These are phyloP conservation scores for Calycina herbarum DNA, from an alignment of 2,329 filamentous ascomycete genomes.

Conservation along the genomic window DNA sequence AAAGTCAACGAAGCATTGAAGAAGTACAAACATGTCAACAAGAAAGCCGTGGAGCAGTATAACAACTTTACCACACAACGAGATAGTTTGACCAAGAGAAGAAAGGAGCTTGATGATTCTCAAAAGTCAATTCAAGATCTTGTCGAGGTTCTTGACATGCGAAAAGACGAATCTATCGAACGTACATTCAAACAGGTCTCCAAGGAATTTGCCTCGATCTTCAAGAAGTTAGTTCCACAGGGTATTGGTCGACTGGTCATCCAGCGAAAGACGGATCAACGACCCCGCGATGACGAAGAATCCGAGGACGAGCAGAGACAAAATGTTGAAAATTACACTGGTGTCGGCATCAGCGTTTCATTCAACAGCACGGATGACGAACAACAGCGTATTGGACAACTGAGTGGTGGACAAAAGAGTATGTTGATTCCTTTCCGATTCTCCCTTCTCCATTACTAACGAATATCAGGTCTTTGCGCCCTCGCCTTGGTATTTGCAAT, in stretches of 20 bases:
- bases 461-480: constrained; percentile 74
- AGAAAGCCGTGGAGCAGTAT: constrained; percentile 99
- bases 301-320: constrained; percentile 67
- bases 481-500: constrained; percentile 99
- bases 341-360: constrained; percentile 93
- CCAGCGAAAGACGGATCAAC: constrained; percentile 80
- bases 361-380: constrained; percentile 99
- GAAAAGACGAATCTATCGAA: constrained; percentile 97
- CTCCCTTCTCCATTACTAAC: constrained; percentile 22
- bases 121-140: constrained; percentile 88
- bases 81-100: constrained; percentile 79
- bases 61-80: constrained; percentile 94
- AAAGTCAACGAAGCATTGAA: constrained; percentile 92
- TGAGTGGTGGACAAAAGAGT: constrained; percentile 98
- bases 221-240: constrained; percentile 91
- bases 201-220: constrained; percentile 87
- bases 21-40: constrained; percentile 98
- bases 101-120: constrained; percentile 82
- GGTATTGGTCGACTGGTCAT: constrained; percentile 91
- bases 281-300: constrained; percentile 63
- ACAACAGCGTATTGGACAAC: constrained; percentile 95
- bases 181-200: constrained; percentile 98
- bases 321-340: constrained; percentile 90
- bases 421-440: constrained; percentile 41
- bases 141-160: constrained; percentile 87